phyloP scores from a whole-genome alignment of 2,329 filamentous ascomycete genomes.

The Thermoascus crustaceus region DNA sequence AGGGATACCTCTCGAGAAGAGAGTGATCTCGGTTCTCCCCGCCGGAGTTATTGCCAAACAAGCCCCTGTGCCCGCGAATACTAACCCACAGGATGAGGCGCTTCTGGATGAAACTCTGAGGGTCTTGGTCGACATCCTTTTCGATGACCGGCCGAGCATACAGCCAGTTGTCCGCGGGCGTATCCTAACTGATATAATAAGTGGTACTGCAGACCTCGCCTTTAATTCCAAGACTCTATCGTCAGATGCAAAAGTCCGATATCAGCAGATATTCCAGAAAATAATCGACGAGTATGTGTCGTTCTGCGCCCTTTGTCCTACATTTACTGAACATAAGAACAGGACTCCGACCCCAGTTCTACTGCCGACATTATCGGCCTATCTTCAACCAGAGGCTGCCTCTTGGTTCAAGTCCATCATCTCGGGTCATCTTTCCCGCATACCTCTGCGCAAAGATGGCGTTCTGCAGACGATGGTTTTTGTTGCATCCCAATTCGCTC shows the following conservation, averaged over 20 bases:
- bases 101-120: constrained; percentile 25
- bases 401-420: constrained; percentile 33
- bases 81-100: constrained; percentile 18
- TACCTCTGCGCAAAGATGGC: constrained; percentile 33
- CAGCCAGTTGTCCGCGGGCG: constrained; percentile 32
- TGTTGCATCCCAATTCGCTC: constrained; percentile 34
- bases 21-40: constrained; percentile 36
- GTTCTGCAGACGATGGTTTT: constrained; percentile 37
- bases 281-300: constrained; percentile 28
- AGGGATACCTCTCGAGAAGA: constrained; percentile 36
- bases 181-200: constrained; percentile 35
- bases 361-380: constrained; percentile 29
- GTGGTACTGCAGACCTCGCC: constrained; percentile 29
- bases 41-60: constrained; percentile 35
- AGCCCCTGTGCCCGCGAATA: constrained; percentile 10
- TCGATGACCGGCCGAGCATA: constrained; percentile 27
- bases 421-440: constrained; percentile 28
- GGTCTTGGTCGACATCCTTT: constrained; percentile 21
- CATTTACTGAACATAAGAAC: constrained; percentile 10
- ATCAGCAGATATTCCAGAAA: constrained; percentile 18
- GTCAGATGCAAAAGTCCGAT: constrained; percentile 10
- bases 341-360: constrained; percentile 30
- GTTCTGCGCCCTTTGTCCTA: neutral
- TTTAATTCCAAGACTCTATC: constrained; percentile 25
- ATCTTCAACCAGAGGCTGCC: constrained; percentile 28